Conservation (phyloP, 2,329 filamentous ascomycete genomes). For the Beauveria caledonica region DNA sequence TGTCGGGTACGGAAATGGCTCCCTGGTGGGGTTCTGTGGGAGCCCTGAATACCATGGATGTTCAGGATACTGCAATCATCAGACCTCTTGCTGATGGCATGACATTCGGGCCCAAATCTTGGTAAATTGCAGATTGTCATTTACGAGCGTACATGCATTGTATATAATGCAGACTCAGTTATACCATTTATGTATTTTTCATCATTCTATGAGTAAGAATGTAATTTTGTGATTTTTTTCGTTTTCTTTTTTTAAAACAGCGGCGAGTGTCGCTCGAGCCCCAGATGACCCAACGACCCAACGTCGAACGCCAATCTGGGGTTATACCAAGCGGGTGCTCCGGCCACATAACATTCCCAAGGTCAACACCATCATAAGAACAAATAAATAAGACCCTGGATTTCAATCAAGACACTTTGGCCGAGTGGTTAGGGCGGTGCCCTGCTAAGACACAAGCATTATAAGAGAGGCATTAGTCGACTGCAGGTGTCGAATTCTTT, state of each 20-base stretch:
- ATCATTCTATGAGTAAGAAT: background rate
- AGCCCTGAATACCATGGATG: conserved; percentile 23
- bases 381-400: no score
- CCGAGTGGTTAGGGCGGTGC: background rate
- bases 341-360: no score
- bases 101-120: conserved; percentile 17
- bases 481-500: background rate
- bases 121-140: conserved; percentile 12
- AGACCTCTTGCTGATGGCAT: conserved; percentile 20
- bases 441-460: background rate
- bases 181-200: background rate
- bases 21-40: conserved; percentile 40
- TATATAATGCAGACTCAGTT: background rate
- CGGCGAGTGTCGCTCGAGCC: no score
- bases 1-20: conserved; percentile 34
- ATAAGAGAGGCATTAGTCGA: background rate
- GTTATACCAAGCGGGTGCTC: no score
- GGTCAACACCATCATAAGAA: background rate
- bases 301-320: no score
- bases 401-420: background rate
- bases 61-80: conserved; percentile 16
- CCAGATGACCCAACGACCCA: no score
- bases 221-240: no score
- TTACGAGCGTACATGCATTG: background rate
- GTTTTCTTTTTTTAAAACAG: no score